Percentiles rank a stretch among this genome's conserved stretches.
These are phyloP conservation scores for Odontarrhena argentea DNA, from an alignment of 345 rosid genomes.

Conservation along the genomic window DNA sequence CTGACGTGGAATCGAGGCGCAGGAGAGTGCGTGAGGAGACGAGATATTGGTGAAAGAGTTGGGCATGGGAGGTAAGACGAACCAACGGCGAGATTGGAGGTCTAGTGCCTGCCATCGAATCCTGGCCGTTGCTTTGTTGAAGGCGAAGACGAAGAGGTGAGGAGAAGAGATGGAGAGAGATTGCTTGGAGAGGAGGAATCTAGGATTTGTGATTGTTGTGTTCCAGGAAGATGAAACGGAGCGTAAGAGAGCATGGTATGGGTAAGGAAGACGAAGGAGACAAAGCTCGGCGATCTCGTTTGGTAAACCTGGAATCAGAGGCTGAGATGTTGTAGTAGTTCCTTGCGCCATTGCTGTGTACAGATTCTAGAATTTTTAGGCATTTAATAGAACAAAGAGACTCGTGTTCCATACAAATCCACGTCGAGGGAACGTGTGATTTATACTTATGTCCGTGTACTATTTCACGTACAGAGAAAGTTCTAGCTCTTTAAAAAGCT, in stretches of 20 bases:
- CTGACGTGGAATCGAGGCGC: constrained; percentile 56
- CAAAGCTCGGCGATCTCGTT: constrained; percentile 69
- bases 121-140: constrained; percentile 58
- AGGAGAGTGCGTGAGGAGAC: constrained; percentile 58
- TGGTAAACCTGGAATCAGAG: constrained; percentile 70
- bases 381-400: too few species aligned
- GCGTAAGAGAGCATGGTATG: constrained; percentile 56
- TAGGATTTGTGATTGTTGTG: constrained; percentile 52
- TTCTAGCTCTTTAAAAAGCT: too few species aligned
- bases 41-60: constrained; percentile 50
- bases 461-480: too few species aligned
- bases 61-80: constrained; percentile 65
- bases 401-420: too few species aligned
- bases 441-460: too few species aligned
- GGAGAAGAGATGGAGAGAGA: constrained; percentile 54
- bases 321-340: constrained; percentile 27
- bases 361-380: too few species aligned
- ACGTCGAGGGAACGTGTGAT: too few species aligned
- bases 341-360: too few species aligned
- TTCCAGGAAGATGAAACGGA: constrained; percentile 76
- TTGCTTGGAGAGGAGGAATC: constrained; percentile 46
- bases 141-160: constrained; percentile 63
- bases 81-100: constrained; percentile 65
- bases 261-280: constrained; percentile 68
- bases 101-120: constrained; percentile 77